Percentiles rank a stretch among this genome's conserved stretches.
Evolutionary conservation across 1,284 basidiomycete genomes (phyloP).

Genomic region (Marasmius tenuissimus): DNA sequence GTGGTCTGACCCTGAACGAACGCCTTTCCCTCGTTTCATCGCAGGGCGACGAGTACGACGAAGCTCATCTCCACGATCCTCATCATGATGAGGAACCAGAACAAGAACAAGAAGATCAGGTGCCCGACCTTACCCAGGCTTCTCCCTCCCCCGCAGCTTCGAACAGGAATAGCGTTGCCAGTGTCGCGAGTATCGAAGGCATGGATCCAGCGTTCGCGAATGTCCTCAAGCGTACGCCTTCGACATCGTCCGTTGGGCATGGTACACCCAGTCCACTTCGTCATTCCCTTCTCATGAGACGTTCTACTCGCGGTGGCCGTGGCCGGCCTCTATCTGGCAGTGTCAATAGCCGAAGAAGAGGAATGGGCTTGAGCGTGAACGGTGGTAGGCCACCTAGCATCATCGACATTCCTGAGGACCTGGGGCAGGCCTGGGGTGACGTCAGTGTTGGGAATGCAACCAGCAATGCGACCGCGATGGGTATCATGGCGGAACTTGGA

Average conservation of each 20-base stretch:
- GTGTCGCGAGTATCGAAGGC: constrained; percentile 65
- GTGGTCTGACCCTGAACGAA: constrained; percentile 56
- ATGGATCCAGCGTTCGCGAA: constrained; percentile 86
- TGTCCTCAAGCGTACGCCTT: constrained; percentile 61
- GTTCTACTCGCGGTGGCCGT: constrained; percentile 44
- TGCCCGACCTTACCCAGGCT: constrained; percentile 20
- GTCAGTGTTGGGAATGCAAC: constrained; percentile 53
- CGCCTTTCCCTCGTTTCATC: constrained; percentile 61
- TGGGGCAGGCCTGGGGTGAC: constrained; percentile 51
- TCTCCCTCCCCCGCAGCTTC: constrained; percentile 10
- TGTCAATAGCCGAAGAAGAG: constrained; percentile 50
- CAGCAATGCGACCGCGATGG: constrained; percentile 4
- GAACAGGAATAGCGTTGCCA: constrained; percentile 6
- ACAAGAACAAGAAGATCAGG: constrained; percentile 31
- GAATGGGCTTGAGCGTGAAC: constrained; percentile 60
- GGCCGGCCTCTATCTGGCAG: constrained; percentile 19
- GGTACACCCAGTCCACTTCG: constrained; percentile 51
- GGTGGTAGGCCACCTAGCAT: constrained; percentile 67
- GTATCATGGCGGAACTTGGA: constrained; percentile 13
- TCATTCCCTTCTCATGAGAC: constrained; percentile 49
- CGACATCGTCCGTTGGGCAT: constrained; percentile 50
- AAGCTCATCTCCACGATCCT: constrained; percentile 30
- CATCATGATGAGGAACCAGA: constrained; percentile 39
- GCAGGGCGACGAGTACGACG: constrained; percentile 52
- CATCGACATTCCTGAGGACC: constrained; percentile 65